Evolutionary conservation across 106 monocot species (phyloP), one percentile per base, ranked within the genome.

Genomic region (Vanilla planifolia): DNA sequence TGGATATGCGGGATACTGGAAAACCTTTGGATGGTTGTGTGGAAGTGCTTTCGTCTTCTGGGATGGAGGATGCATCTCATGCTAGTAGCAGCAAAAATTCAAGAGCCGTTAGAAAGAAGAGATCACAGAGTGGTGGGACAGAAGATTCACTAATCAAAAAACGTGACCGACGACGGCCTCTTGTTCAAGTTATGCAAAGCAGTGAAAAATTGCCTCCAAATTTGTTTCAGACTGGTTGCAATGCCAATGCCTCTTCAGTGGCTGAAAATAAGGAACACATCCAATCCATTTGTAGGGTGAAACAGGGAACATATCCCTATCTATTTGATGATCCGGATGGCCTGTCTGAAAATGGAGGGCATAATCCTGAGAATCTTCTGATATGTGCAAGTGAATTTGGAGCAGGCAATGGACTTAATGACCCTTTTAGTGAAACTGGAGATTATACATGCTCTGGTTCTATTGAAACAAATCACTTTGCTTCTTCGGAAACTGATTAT

Each of bases 111-210:
- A 86, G 80, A 68, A 77, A 67, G 69, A 95, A 80, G 73, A 86
- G 68, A 70, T 63, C 64, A 43, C 72, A 77, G 8, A 67, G 70
- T 36, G 71, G 71, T 41, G 3, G 47, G 29, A 13, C 37, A 62
- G 83, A 86, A 67, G 94, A 83, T 16, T 73, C 74, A 64, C 60
- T 68, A 51, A 61, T 46, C 43, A 89, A 75, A 85, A 89, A 80
- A 48, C 76, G 79, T 43, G 85, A 89, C 51, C 75, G 77, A 22
- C 82, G 78, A 17, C 67, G 78, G 10, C 93, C 88, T 16, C 76
- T 88, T 63, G 55, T 63, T 69, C 80, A 89, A 65, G 88, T 89
- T 67, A 66, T 95, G 39, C 80, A 86, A 50, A 89, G 73, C 57
- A 93, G 86, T 75, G 69, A 70, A 59, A 77, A 86, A 44, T 67